These are phyloP conservation scores for Zea luxurians DNA, from an alignment of 176 grass and related monocot species.

Conservation along the genomic window DNA sequence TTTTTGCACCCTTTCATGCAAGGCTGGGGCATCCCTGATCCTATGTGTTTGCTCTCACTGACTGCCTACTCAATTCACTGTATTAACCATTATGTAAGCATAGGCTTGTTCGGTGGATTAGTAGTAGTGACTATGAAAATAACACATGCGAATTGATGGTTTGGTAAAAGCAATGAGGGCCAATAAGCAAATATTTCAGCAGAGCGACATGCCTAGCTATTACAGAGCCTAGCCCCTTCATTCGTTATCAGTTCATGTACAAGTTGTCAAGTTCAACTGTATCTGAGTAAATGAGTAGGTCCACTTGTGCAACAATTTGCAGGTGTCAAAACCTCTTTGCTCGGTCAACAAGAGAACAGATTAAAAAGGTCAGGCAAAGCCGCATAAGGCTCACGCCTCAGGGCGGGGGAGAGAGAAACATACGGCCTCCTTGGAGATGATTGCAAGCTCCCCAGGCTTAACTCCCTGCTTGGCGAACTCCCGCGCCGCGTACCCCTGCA, in stretches of 20 bases:
- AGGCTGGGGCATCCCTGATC: background rate
- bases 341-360: background rate
- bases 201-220: background rate
- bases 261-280: background rate
- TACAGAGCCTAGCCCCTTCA: background rate
- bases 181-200: background rate
- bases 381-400: background rate
- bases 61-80: background rate
- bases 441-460: constrained; percentile 79
- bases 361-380: background rate
- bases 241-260: background rate
- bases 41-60: background rate
- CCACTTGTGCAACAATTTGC: background rate
- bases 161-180: background rate
- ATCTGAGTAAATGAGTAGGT: background rate
- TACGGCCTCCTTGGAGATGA: constrained; percentile 97
- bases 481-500: constrained; percentile 82
- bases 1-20: background rate
- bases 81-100: background rate
- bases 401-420: background rate
- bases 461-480: constrained; percentile 82
- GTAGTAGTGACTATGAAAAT: background rate
- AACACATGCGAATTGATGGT: background rate
- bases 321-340: background rate
- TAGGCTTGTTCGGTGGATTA: background rate